Conservation (phyloP, 2,329 filamentous ascomycete species). For the Claviceps arundinis region DNA sequence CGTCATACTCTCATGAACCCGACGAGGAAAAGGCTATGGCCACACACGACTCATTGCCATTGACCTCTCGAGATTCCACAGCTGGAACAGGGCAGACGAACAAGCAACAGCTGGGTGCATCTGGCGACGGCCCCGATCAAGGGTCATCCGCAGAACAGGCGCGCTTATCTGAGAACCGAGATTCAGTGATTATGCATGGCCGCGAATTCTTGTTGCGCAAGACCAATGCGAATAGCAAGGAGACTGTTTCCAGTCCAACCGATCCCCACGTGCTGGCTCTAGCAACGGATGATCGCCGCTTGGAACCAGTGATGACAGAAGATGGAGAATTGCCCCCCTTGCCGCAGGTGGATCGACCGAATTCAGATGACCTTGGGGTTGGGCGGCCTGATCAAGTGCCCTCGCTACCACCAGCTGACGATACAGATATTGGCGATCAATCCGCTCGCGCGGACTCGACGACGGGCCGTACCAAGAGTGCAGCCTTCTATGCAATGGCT, state of each 20-base stretch:
- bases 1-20: constrained; percentile 36
- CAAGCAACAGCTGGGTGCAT: constrained; percentile 60
- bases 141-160: constrained; percentile 53
- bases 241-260: constrained; percentile 34
- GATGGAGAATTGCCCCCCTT: constrained; percentile 45
- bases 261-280: constrained; percentile 16
- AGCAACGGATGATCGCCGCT: constrained; percentile 17
- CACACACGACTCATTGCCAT: constrained; percentile 19
- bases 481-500: constrained; percentile 37
- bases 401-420: constrained; percentile 55
- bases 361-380: constrained; percentile 55
- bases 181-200: constrained; percentile 54
- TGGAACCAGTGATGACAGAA: constrained; percentile 20
- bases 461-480: constrained; percentile 32
- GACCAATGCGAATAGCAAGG: constrained; percentile 50
- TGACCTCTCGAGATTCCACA: not conserved
- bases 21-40: constrained; percentile 32
- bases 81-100: constrained; percentile 2
- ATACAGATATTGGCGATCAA: constrained; percentile 72
- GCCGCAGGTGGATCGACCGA: constrained; percentile 41
- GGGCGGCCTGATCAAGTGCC: constrained; percentile 57
- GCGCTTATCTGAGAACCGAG: constrained; percentile 50
- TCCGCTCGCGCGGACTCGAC: constrained; percentile 40
- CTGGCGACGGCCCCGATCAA: constrained; percentile 63
- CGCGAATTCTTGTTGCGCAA: constrained; percentile 60